Evolutionary conservation across 2,329 filamentous ascomycete genomes (phyloP).

Genomic region (Dothiorella sarmentorum): DNA sequence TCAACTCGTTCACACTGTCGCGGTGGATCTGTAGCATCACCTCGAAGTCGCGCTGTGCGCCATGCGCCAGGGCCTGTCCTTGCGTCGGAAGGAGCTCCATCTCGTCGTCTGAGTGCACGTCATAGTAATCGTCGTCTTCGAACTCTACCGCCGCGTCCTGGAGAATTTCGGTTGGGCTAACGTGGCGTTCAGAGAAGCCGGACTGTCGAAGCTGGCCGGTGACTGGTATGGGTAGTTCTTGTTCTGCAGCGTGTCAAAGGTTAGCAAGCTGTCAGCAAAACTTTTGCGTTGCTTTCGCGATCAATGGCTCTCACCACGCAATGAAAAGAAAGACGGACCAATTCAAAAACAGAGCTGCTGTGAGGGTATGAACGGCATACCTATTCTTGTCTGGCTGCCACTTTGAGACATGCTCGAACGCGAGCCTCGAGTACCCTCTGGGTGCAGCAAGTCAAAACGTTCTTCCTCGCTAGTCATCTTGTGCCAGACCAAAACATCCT

Average conservation of each 20-base stretch:
- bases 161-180: slow-evolving; percentile 30
- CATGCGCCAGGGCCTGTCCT: slow-evolving; percentile 7
- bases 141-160: slow-evolving; percentile 42
- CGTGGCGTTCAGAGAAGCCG: slow-evolving; percentile 17
- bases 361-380: slow-evolving; percentile 15
- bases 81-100: slow-evolving; percentile 23
- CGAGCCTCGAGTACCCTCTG: not conserved
- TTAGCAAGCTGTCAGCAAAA: not conserved
- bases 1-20: slow-evolving; percentile 34
- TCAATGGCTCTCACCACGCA: slow-evolving; percentile 13
- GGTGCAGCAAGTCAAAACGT: not conserved
- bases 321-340: slow-evolving; percentile 8
- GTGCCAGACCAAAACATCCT: slow-evolving; percentile 18
- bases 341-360: slow-evolving; percentile 14
- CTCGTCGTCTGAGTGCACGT: slow-evolving; percentile 49
- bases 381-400: slow-evolving; percentile 9
- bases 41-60: slow-evolving; percentile 30
- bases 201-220: not conserved
- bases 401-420: not conserved
- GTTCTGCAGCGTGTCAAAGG: not conserved
- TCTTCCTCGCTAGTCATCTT: slow-evolving; percentile 11
- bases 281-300: not conserved
- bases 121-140: slow-evolving; percentile 50
- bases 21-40: slow-evolving; percentile 37
- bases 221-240: not conserved